Base-by-base conservation (phyloP, 345 rosid genomes). In the Stellera chamaejasme region DNA sequence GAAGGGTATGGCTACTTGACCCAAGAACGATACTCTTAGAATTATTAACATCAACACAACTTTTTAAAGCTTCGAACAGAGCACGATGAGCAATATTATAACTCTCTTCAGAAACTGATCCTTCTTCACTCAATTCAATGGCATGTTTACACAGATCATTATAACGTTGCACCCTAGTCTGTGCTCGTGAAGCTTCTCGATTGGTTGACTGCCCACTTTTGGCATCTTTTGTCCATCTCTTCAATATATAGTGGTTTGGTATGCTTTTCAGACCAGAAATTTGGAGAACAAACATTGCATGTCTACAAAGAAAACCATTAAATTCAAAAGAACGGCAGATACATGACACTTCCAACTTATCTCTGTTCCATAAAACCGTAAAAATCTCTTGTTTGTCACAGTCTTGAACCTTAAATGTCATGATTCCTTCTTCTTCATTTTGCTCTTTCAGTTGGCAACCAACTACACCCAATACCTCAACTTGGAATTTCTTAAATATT, bases 181-280 rank as follows among this genome's bases (percentile, higher is more conserved):
- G 80, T 50, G 51, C 52, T 46, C 55, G 70, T 15, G 63, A 57
- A 7, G 70, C 46, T 45, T 59, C 72, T 61, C 65, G 73, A 64
- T 59, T 55, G 44, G 48, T 11, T 41, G 68, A 26, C 48, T 71
- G 67, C 16, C 77, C 71, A 58, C 52, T 72, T 65, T 72, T 76
- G n/a, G 77, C 89, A 65, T 75, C 89, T 70, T 82, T 82, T 28
- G 83, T 79, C 89, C 89, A 82, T 36, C 89, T 67, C 64, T 77
- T 82, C 73, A 82, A 59, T 41, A 82, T 69, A 65, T 77, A 82
- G n/a, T 27, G 75, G 55, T 81, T 58, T 48, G 81, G 89, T 14
- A 82, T 67, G 52, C 71, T 71, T 8, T 83, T 74, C 6, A 74
- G 80, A 47, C 79, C 81, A 54, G 85, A 82, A 61, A 82, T 82